A percentile compares a stretch with the other conserved stretches of the same genome.
These are phyloP conservation scores for Talaromyces nanjingensis DNA, from an alignment of 495 filamentous ascomycete species.

Conservation along the genomic window DNA sequence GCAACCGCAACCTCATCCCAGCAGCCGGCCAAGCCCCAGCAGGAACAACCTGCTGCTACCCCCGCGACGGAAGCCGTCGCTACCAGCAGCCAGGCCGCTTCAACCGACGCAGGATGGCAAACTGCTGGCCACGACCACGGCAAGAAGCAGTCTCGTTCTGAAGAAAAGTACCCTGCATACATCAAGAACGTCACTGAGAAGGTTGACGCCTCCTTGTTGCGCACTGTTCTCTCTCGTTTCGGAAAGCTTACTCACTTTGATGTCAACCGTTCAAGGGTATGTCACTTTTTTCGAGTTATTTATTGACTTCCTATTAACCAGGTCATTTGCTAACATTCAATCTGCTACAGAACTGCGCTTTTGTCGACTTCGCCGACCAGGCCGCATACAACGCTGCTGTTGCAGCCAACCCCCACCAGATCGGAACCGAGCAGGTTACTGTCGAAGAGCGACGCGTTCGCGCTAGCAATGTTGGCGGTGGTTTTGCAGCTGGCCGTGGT, in stretches of 20 bases:
- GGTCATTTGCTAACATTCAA: background rate
- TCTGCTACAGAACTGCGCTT: constrained; percentile 78
- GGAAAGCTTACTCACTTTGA: constrained; percentile 84
- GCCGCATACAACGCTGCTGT: constrained; percentile 76
- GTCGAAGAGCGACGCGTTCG: constrained; percentile 87
- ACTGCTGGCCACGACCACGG: constrained; percentile 70
- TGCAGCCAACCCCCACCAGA: constrained; percentile 75
- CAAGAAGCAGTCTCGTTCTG: constrained; percentile 65
- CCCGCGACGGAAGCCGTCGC: constrained; percentile 31
- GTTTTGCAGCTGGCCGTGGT: constrained; percentile 56
- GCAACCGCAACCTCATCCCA: constrained; percentile 28
- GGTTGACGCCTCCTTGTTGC: constrained; percentile 63
- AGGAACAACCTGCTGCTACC: constrained; percentile 29
- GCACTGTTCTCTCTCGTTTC: constrained; percentile 56
- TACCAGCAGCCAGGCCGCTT: constrained; percentile 36
- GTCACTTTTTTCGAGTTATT: constrained; percentile 12
- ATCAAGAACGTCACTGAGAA: constrained; percentile 91
- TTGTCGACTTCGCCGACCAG: constrained; percentile 80
- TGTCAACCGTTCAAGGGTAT: constrained; percentile 83
- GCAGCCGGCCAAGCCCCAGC: constrained; percentile 28
- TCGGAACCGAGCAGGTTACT: constrained; percentile 70
- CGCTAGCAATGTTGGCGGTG: constrained; percentile 48
- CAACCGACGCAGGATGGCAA: constrained; percentile 62
- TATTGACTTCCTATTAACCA: background rate
- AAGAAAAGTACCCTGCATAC: constrained; percentile 68